phyloP scores from a whole-genome alignment of 148 eudicot genomes.

The Arbutus unedo region DNA sequence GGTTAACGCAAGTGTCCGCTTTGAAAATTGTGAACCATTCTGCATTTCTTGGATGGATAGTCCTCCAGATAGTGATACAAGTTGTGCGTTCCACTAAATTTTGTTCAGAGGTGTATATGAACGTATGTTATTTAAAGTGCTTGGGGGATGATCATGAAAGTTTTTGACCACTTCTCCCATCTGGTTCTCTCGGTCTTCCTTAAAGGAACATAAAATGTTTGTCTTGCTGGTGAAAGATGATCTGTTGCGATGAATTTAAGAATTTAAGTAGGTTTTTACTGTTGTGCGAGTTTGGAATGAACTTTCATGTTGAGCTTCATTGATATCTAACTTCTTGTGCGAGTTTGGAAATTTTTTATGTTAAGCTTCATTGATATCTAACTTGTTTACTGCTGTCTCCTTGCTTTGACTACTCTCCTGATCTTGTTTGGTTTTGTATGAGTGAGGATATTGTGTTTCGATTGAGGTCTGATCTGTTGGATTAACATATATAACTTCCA shows the following conservation, averaged over 20 bases:
- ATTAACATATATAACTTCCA: constrained; percentile 30
- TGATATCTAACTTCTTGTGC: neutral
- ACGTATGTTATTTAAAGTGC: no score
- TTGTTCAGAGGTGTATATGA: neutral
- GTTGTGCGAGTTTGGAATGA: neutral
- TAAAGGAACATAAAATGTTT: neutral
- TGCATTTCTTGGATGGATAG: neutral
- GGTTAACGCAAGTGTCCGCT: neutral
- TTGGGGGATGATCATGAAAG: neutral
- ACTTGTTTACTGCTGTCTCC: neutral
- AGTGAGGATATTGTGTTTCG: neutral
- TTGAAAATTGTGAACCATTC: neutral
- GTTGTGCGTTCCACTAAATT: neutral
- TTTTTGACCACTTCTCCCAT: neutral
- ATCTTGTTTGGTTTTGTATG: neutral
- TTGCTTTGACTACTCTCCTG: neutral
- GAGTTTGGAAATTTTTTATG: neutral
- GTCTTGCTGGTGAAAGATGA: constrained; percentile 9
- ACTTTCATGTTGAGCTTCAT: neutral
- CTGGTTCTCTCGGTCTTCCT: neutral
- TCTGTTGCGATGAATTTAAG: neutral
- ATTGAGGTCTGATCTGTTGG: neutral
- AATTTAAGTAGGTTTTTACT: neutral
- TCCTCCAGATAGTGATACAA: neutral
- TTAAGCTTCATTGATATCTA: neutral